These are phyloP conservation scores for Puccinia triticina DNA, from an alignment of 1,284 basidiomycete genomes.

Conservation along the genomic window DNA sequence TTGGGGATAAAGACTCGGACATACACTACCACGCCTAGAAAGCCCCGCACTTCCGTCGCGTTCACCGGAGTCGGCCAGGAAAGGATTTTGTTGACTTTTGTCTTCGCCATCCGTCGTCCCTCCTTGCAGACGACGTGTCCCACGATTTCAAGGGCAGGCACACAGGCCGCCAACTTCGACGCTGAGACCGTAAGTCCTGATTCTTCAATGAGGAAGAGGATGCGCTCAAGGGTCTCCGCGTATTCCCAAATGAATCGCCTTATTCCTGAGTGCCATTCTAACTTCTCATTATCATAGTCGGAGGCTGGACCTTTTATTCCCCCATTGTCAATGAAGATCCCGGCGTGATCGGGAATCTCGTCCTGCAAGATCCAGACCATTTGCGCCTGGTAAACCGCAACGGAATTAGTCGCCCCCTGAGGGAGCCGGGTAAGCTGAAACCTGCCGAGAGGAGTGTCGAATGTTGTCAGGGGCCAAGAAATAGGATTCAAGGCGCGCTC, in stretches of 20 bases:
- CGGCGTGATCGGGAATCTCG: neutral
- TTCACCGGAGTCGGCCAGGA: too few relatives aligned
- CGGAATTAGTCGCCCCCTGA: neutral
- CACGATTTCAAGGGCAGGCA: too few relatives aligned
- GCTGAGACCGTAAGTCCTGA: too few relatives aligned
- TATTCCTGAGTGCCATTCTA: neutral
- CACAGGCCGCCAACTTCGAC: too few relatives aligned
- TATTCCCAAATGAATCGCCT: conserved; percentile 18
- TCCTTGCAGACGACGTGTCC: too few relatives aligned
- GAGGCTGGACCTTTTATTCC: neutral
- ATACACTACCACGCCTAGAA: too few relatives aligned
- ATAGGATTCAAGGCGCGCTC: neutral
- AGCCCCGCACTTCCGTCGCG: too few relatives aligned
- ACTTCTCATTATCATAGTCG: neutral
- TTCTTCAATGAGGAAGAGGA: too few relatives aligned
- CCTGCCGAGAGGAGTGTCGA: neutral
- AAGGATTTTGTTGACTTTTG: too few relatives aligned
- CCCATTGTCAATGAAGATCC: neutral
- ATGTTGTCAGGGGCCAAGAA: neutral
- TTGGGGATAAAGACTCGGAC: too few relatives aligned
- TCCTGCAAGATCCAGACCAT: neutral
- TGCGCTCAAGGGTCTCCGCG: too few relatives aligned
- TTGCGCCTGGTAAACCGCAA: conserved; percentile 1
- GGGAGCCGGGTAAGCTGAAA: neutral
- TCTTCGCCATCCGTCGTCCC: too few relatives aligned